Conservation (phyloP, 306 rosid genomes). For the Pterocarpus macrocarpus region DNA sequence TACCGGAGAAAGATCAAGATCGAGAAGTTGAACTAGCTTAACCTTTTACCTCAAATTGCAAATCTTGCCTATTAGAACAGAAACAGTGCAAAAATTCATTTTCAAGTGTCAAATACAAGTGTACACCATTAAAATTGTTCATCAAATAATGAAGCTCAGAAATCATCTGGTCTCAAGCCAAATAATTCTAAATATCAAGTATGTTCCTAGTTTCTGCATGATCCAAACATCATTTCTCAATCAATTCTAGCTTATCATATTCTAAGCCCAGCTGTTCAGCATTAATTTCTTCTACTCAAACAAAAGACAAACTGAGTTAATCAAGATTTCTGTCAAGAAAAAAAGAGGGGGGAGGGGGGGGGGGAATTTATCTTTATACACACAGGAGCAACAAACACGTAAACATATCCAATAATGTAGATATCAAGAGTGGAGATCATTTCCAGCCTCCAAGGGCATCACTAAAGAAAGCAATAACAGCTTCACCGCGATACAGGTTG, state of each 20-base stretch:
- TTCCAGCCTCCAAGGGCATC: not conserved
- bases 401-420: not conserved
- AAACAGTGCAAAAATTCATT: constrained; percentile 3
- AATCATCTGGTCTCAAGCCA: not conserved
- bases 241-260: constrained; percentile 3
- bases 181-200: not conserved
- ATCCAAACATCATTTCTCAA: not conserved
- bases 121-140: not conserved
- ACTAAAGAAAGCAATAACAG: not conserved
- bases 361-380: not conserved
- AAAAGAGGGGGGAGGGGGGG: not conserved
- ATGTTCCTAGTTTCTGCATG: not conserved
- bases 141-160: not conserved
- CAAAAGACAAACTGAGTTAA: not conserved
- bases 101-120: not conserved
- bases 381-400: not conserved
- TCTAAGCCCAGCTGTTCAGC: not conserved
- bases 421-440: not conserved
- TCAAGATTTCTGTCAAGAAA: not conserved
- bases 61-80: not conserved
- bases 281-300: constrained; percentile 2
- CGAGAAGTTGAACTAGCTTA: not conserved
- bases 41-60: not conserved
- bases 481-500: not conserved
- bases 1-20: not conserved